Percentiles rank a stretch among this genome's conserved stretches.
phyloP scores from a whole-genome alignment of 257 asterid species.

The Cruciata laevipes region DNA sequence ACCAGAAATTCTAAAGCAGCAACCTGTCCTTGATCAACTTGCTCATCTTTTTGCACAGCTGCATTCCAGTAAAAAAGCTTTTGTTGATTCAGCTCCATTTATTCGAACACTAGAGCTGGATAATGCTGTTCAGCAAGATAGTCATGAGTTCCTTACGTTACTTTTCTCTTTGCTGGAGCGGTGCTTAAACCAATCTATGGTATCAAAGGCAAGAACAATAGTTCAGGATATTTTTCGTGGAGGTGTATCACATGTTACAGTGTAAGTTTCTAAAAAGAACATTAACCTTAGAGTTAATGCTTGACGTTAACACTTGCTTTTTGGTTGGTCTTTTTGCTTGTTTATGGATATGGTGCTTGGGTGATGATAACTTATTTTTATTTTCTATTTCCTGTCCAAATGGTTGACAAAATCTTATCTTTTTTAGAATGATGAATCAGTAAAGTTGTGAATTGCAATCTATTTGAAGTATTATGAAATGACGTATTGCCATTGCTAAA shows the following conservation, averaged over 20 bases:
- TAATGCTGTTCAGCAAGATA: conserved; percentile 96
- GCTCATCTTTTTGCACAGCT: conserved; percentile 82
- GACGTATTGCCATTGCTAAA: background rate
- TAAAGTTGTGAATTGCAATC: background rate
- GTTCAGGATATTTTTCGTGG: conserved; percentile 96
- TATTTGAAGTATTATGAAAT: background rate
- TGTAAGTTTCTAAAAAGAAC: conserved; percentile 31
- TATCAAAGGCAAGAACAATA: conserved; percentile 62
- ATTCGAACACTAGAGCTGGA: conserved; percentile 86
- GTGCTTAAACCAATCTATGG: conserved; percentile 68
- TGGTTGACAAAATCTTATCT: background rate
- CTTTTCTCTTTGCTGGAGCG: conserved; percentile 87
- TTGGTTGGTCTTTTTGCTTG: background rate
- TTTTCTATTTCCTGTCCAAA: background rate
- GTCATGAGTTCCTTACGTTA: conserved; percentile 94
- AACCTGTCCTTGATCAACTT: conserved; percentile 77
- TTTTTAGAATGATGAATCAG: background rate
- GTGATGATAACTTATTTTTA: background rate
- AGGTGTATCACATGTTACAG: conserved; percentile 90
- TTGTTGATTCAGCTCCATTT: conserved; percentile 96
- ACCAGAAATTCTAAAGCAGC: conserved; percentile 54
- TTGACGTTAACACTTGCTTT: background rate
- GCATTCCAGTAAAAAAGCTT: conserved; percentile 81
- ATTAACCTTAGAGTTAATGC: background rate
- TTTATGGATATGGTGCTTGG: background rate